Evolutionary conservation across 768 basidiomycete genomes (phyloP).

Genomic region (Russula sp.): DNA sequence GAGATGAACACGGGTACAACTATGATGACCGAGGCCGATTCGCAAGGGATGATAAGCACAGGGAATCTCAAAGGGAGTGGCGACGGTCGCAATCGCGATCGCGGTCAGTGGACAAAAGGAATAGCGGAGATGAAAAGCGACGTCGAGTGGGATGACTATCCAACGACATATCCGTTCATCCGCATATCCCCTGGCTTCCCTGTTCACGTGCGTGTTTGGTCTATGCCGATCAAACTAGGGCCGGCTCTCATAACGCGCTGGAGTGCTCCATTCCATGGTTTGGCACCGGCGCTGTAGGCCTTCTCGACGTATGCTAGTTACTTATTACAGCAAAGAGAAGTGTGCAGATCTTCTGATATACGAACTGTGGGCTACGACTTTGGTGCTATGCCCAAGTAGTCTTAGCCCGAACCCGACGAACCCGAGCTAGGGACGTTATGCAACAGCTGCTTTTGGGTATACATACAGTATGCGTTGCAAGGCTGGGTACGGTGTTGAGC

Average conservation of each 20-base stretch:
- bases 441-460: background rate
- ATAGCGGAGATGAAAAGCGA: constrained; percentile 37
- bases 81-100: constrained; percentile 35
- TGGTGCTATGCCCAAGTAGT: constrained; percentile 2
- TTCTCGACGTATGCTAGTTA: background rate
- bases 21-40: constrained; percentile 12
- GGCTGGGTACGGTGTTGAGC: background rate
- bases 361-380: too few species aligned
- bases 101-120: constrained; percentile 33
- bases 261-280: background rate
- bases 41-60: constrained; percentile 9
- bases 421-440: background rate
- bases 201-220: too few species aligned
- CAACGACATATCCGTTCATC: background rate
- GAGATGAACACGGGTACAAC: constrained; percentile 27
- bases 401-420: background rate
- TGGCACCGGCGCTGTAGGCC: background rate
- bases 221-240: background rate
- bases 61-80: constrained; percentile 29
- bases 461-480: background rate
- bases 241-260: background rate
- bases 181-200: background rate
- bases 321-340: background rate
- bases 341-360: constrained; percentile 1
- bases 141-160: constrained; percentile 45